A percentile compares a stretch with the other conserved stretches of the same genome.
Evolutionary conservation across 768 basidiomycete genomes (phyloP).

Genomic region (Termitomyces sp.): DNA sequence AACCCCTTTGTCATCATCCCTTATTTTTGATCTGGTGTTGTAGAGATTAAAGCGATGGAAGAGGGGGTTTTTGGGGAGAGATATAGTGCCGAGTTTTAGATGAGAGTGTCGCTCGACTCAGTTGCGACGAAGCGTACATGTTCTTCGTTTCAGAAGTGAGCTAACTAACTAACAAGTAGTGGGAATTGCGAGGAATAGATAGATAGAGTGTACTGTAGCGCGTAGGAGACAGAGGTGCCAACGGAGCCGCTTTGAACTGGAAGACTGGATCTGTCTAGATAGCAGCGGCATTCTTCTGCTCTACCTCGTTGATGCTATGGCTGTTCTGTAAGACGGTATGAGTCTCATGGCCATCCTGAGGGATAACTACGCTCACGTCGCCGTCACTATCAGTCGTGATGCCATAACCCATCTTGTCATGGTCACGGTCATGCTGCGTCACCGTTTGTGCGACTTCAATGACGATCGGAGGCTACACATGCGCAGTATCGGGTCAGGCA

Average conservation of each 20-base stretch:
- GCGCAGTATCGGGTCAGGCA: neutral
- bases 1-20: neutral
- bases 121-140: neutral
- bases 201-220: neutral
- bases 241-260: neutral
- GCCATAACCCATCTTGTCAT: conserved; percentile 3
- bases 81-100: conserved; percentile 6
- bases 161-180: neutral
- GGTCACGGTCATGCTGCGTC: neutral
- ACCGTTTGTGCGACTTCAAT: conserved; percentile 10
- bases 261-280: neutral
- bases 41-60: conserved; percentile 18
- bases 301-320: neutral
- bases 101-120: no score
- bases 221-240: neutral
- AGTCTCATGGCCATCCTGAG: neutral
- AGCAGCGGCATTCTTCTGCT: neutral
- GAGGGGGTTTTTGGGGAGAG: conserved; percentile 16
- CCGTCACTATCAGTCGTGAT: neutral
- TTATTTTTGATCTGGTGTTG: neutral
- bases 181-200: no score
- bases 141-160: neutral
- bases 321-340: neutral
- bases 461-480: conserved; percentile 7
- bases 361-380: neutral